Percentiles rank a stretch among this genome's conserved stretches.
These are phyloP conservation scores for Wickerhamiella pararugosa DNA, from an alignment of 1,139 yeast species.

Conservation along the genomic window DNA sequence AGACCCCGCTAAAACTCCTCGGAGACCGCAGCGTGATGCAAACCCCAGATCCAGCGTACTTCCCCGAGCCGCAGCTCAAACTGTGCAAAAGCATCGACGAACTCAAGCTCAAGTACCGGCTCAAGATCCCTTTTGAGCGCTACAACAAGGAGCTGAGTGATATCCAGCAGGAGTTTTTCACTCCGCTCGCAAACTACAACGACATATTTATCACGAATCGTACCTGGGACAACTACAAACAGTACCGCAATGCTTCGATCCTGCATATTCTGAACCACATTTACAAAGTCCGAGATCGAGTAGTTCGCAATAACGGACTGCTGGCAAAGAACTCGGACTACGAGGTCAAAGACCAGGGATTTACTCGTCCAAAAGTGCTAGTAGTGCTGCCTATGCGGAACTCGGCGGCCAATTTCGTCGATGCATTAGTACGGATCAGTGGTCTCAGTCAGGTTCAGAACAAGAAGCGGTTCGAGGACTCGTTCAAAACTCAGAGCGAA, in stretches of 20 bases:
- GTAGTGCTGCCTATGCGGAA: slow-evolving; percentile 76
- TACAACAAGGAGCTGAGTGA: slow-evolving; percentile 22
- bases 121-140: slow-evolving; percentile 18
- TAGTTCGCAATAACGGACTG: slow-evolving; percentile 40
- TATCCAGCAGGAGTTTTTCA: slow-evolving; percentile 32
- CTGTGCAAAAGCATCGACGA: not conserved
- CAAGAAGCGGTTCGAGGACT: slow-evolving; percentile 54
- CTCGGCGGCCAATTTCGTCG: slow-evolving; percentile 57
- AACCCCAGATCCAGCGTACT: slow-evolving; percentile 7
- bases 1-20: slow-evolving; percentile 10
- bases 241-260: slow-evolving; percentile 48
- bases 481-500: slow-evolving; percentile 41
- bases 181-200: slow-evolving; percentile 56
- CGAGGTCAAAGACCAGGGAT: slow-evolving; percentile 84
- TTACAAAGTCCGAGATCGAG: slow-evolving; percentile 68
- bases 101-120: slow-evolving; percentile 20
- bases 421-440: slow-evolving; percentile 43
- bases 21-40: slow-evolving; percentile 10
- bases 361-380: slow-evolving; percentile 80
- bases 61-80: not conserved
- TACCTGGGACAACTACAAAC: slow-evolving; percentile 28
- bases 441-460: slow-evolving; percentile 69
- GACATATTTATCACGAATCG: slow-evolving; percentile 57
- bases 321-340: slow-evolving; percentile 29
- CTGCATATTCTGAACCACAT: slow-evolving; percentile 73